phyloP scores from a whole-genome alignment of 106 monocot species.

The Dendrobium catenatum region DNA sequence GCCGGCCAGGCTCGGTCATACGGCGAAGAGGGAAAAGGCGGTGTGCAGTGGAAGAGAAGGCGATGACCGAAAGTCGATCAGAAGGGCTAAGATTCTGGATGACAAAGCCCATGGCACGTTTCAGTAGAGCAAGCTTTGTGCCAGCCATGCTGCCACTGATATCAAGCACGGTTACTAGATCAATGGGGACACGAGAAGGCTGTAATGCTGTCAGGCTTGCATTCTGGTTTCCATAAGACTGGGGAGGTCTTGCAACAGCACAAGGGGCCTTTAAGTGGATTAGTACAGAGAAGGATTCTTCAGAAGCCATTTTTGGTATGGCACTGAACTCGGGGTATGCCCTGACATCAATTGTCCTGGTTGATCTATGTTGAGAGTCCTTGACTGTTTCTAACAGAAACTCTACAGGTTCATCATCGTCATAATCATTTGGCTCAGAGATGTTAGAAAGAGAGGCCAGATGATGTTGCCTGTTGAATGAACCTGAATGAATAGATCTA shows the following conservation, averaged over 20 bases:
- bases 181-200: constrained; percentile 51
- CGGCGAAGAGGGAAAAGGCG: constrained; percentile 68
- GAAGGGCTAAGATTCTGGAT: constrained; percentile 71
- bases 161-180: constrained; percentile 85
- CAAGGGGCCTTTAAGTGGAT: constrained; percentile 68
- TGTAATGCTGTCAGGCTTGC: background rate
- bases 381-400: constrained; percentile 6
- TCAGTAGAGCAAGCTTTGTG: constrained; percentile 76
- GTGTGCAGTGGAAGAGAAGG: constrained; percentile 73
- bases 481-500: constrained; percentile 14
- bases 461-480: constrained; percentile 22
- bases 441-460: constrained; percentile 14
- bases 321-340: constrained; percentile 53
- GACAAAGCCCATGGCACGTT: constrained; percentile 88
- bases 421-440: constrained; percentile 38
- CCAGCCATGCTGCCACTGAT: constrained; percentile 93
- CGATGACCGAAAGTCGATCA: constrained; percentile 76
- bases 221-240: background rate
- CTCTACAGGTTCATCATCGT: constrained; percentile 73
- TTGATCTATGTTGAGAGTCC: constrained; percentile 7
- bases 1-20: constrained; percentile 70
- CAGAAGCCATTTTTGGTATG: constrained; percentile 25
- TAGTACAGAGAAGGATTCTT: constrained; percentile 14
- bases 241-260: constrained; percentile 8
- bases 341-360: constrained; percentile 38